Conservation (phyloP, 192 early-diverging fungal species). For the Entomortierella lignicola region DNA sequence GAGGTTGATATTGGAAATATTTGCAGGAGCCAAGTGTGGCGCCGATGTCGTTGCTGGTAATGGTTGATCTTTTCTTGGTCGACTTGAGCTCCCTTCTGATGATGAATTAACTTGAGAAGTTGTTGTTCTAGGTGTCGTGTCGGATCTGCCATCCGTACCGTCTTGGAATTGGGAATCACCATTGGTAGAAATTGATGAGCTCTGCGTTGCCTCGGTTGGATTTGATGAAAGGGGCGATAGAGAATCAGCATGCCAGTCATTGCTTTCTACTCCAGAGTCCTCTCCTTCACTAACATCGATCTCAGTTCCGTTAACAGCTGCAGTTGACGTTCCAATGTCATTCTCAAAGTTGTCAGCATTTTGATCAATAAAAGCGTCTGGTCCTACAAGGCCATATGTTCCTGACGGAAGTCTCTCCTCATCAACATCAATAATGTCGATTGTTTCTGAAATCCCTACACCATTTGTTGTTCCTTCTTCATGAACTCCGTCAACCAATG, state of each 20-base stretch:
- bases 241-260: conserved; percentile 17
- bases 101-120: background rate
- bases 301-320: conserved; percentile 2
- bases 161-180: no score
- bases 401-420: conserved; percentile 10
- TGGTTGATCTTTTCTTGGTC: conserved; percentile 38
- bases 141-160: background rate
- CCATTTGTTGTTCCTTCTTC: background rate
- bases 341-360: no score
- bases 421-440: background rate
- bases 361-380: conserved; percentile 32
- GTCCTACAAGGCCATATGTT: conserved; percentile 27
- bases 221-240: background rate
- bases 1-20: conserved; percentile 14
- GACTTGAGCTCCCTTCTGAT: conserved; percentile 6
- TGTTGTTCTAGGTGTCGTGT: background rate
- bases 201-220: background rate
- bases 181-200: no score
- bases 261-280: conserved; percentile 48
- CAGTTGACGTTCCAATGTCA: background rate
- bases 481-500: no score
- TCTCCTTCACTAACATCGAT: conserved; percentile 39
- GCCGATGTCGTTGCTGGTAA: conserved; percentile 17
- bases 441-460: no score
- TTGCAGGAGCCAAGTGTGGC: conserved; percentile 5